phyloP scores from a whole-genome alignment of 345 rosid species.

The Limnanthes douglasii region DNA sequence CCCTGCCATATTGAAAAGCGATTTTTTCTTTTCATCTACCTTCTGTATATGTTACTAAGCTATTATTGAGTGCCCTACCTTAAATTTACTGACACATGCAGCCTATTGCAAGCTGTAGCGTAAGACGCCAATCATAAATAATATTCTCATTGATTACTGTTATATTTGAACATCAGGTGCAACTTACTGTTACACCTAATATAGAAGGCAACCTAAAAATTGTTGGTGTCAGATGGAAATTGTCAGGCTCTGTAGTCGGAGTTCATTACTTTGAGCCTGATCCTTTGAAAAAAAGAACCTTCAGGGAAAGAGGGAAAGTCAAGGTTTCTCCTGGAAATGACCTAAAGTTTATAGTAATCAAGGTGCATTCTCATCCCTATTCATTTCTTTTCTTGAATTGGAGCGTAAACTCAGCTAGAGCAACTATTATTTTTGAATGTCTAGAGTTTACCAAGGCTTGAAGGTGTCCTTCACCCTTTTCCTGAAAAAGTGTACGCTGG shows the following conservation, averaged over 20 bases:
- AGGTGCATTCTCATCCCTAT: slow-evolving; percentile 28
- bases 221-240: slow-evolving; percentile 84
- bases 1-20: no score
- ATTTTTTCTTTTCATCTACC: no score
- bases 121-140: no score
- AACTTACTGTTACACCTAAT: slow-evolving; percentile 68
- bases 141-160: no score
- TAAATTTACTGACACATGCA: no score
- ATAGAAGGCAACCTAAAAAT: slow-evolving; percentile 79
- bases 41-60: no score
- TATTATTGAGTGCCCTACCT: no score
- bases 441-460: slow-evolving; percentile 83
- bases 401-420: slow-evolving; percentile 4
- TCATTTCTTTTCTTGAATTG: slow-evolving; percentile 5
- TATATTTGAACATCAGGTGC: no score
- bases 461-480: slow-evolving; percentile 44
- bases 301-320: slow-evolving; percentile 36
- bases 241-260: slow-evolving; percentile 71
- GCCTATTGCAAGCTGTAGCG: no score
- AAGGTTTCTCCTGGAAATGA: slow-evolving; percentile 31
- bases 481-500: slow-evolving; percentile 68
- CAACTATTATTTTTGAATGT: slow-evolving; percentile 4
- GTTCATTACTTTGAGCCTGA: slow-evolving; percentile 40
- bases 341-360: slow-evolving; percentile 69
- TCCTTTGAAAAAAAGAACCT: slow-evolving; percentile 30